Evolutionary conservation across 352 stramenopile species (phyloP).

Genomic region (Globisporangium canariense): DNA sequence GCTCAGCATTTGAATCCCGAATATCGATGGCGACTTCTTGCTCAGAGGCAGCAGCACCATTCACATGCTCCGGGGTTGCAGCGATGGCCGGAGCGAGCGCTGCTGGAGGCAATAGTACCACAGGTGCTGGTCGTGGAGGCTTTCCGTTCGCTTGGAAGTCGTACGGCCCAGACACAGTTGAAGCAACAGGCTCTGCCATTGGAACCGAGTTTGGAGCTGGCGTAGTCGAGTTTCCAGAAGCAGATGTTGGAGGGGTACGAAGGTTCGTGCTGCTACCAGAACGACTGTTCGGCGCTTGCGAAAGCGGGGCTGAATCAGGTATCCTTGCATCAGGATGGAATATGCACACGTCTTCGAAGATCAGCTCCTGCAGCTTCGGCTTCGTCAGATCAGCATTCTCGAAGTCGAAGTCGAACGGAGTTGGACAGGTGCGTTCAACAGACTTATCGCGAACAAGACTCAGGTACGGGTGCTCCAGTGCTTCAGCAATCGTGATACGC

Average conservation of each 20-base stretch:
- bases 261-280: slow-evolving; percentile 12
- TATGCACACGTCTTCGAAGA: slow-evolving; percentile 88
- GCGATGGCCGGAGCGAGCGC: slow-evolving; percentile 15
- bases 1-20: slow-evolving; percentile 24
- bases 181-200: slow-evolving; percentile 15
- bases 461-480: slow-evolving; percentile 78
- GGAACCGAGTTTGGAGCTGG: slow-evolving; percentile 13
- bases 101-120: slow-evolving; percentile 32
- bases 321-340: slow-evolving; percentile 85
- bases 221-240: slow-evolving; percentile 7
- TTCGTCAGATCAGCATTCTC: slow-evolving; percentile 89
- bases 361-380: slow-evolving; percentile 87
- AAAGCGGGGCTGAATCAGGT: slow-evolving; percentile 24
- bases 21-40: slow-evolving; percentile 37
- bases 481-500: slow-evolving; percentile 77
- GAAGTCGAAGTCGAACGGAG: slow-evolving; percentile 83
- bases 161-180: slow-evolving; percentile 5
- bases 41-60: slow-evolving; percentile 1
- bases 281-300: slow-evolving; percentile 11
- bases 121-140: slow-evolving; percentile 29
- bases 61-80: slow-evolving; percentile 9
- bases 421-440: slow-evolving; percentile 73
- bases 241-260: slow-evolving; percentile 20
- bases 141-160: slow-evolving; percentile 15
- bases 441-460: slow-evolving; percentile 66